Base-by-base conservation (phyloP, 345 rosid species). In the Firmiana major region DNA sequence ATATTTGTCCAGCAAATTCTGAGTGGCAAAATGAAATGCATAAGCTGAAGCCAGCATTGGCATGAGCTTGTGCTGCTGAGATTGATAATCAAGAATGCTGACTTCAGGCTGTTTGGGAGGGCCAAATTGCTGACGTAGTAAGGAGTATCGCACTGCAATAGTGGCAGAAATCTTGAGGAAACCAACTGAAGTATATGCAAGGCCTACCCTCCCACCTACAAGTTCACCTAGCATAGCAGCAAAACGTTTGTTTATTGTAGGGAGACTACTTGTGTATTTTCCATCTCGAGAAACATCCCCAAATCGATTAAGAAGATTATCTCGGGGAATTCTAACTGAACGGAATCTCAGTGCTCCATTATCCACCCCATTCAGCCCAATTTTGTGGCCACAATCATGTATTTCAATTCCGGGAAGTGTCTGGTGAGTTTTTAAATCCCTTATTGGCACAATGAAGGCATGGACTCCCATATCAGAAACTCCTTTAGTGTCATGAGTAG, bases 61-160 rank as follows among this genome's bases (percentile, higher is more conserved):
- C 99, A 97, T 97, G 71, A 97, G 97, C 88, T 90, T 97, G 91
- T 92, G 99, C 84, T 97, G 98, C 9, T 97, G 99, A 80, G 99
- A 97, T 86, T 97, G 99, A 76, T 94, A 97, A 84, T 94, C 99
- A 63, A 97, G 92, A 84, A 97, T 97, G 67, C 94, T 92, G 76
- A 97, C 92, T 88, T 97, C 99, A 60, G 98, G 98, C 86, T 94
- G 89, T 84, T 85, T 94, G 68, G 97, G 92, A 76, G 99, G 98
- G 77, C 99, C 99, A 72, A 97, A 97, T 70, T 97, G 97, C 78
- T 97, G 98, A 64, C 99, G 94, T 63, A 97, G 77, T 19, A 97
- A 83, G 9, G 99, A 92, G 83, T 92, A 97, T 75, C 98, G 88
- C 13, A 89, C 90, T 7, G 99, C 99, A 79, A 97, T 92, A 45